Conservation (phyloP, 331 rosid species). For the Dryas integrifolia region DNA sequence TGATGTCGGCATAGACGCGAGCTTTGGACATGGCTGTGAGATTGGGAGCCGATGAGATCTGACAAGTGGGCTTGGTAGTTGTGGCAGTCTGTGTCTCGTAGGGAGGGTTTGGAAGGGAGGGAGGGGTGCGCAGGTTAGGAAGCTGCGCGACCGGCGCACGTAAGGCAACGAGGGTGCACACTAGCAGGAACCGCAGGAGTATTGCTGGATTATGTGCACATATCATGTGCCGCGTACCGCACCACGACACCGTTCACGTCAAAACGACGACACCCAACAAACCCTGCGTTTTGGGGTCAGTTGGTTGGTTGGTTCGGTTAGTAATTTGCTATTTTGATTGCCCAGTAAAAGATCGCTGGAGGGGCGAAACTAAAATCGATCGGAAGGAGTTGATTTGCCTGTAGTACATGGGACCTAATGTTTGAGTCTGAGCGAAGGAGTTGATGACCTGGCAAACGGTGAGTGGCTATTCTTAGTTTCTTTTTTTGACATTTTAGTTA, state of each 20-base stretch:
- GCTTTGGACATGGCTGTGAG: conserved; percentile 68
- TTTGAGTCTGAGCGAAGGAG: no score
- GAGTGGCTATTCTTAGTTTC: no score
- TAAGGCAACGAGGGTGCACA: conserved; percentile 44
- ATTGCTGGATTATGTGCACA: conserved; percentile 40
- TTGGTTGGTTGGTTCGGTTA: background rate
- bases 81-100: conserved; percentile 21
- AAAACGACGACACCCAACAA: conserved; percentile 9
- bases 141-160: conserved; percentile 56
- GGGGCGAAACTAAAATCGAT: no score
- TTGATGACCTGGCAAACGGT: no score
- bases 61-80: background rate
- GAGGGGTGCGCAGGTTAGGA: conserved; percentile 48
- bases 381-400: no score
- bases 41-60: conserved; percentile 4
- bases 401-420: no score
- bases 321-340: background rate
- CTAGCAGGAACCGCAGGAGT: conserved; percentile 40
- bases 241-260: conserved; percentile 25
- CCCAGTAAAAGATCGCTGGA: background rate
- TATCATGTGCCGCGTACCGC: conserved; percentile 29
- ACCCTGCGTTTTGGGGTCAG: background rate
- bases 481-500: no score
- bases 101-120: conserved; percentile 17
- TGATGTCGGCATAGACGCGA: conserved; percentile 80